Base-by-base conservation (phyloP, 1,139 yeast genomes). In the Sugiyamaella pinicola region DNA sequence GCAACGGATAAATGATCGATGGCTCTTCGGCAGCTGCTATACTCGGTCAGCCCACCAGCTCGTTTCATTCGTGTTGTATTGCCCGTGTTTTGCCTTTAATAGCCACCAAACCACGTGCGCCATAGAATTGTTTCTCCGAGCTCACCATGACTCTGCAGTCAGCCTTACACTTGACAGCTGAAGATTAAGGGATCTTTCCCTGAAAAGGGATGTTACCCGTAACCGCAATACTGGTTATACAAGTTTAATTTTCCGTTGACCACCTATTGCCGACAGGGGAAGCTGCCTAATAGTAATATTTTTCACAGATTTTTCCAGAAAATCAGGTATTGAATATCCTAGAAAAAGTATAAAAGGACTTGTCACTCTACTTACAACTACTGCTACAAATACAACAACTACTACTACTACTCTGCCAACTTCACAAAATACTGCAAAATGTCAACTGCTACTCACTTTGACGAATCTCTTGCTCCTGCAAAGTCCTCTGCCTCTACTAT, bases 401-500 rank as follows among this genome's bases (percentile, higher is more conserved):
- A 33, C 33, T 42, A 18, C 17, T 22, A 42, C 24, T 22, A 42
- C 44, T 26, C 13, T 21, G 19, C 28, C 26, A 28, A 42, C 46
- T 42, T n/a, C n/a, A n/a, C n/a, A n/a, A n/a, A 40, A 22, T 42
- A 42, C 37, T 42, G 29, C 46, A 9, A 29, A 13, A 51, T 47
- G 51, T 42, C 54, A 41, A 38, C 54, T 31, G 31, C n/a, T n/a
- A 31, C 47, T 40, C 47, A 47, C 21, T 52, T 47, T 47, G 49
- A 52, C 33, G 51, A 47, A 43, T 22, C 52, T 12, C 55, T 52
- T 13, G 53, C 59, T 31, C 59, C 59, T 22, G 47, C 48, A 39
- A 54, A 54, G 51, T 50, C 53, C 13, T 53, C 58, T 19, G 42
- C 57, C 31, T 52, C 57, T 26, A 45, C 57, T 22, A 46, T 54